Evolutionary conservation across 2,329 filamentous ascomycete species (phyloP), one percentile per base, ranked within the genome.

Genomic region (Amylocarpus encephaloides): DNA sequence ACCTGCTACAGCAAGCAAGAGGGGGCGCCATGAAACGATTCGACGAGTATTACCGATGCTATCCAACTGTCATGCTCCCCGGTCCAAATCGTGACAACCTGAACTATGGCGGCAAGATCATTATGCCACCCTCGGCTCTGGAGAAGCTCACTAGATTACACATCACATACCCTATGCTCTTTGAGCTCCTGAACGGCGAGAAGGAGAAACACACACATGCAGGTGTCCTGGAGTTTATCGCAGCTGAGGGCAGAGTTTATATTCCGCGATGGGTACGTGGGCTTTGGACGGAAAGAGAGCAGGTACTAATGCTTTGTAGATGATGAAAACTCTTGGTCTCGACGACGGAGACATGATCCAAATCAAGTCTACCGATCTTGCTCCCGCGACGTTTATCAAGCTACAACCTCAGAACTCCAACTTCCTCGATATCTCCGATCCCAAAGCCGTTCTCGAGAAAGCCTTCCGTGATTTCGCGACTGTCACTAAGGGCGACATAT

Each of bases 1-100:
- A 63, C 11, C 61, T 64, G 57, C 48, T 64, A 12, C 62, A 61
- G 41, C 49, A 53, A 13, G 52, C 59, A 9, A 59, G 58, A 48
- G 46, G 59, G 38, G 55, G 55, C 16, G 46, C 68, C 75, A 67
- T 63, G 75, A 86, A 89, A 62, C 88, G 91, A 53, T 98, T 98
- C 73, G 92, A 98, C 70, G 93, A 98, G 70, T 97, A 95, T 74
- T 97, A 96, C 72, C 85, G 93, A 64, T 96, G 91, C 75, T 98
- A 97, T 66, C 93, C 93, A 39, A 80, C 96, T 63, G 83, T 85
- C 62, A 97, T 98, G 91, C 82, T 95, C 55, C 89, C 91, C 11
- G 91, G 92, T 2, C 82, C 88, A 34, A 91, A 96, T 63, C 81
- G 93, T 59, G 86, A 88, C 46, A 85, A 91, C 59, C 83, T 95